Evolutionary conservation across 2,329 filamentous ascomycete genomes (phyloP), one percentile per base, ranked within the genome.

Genomic region (Elsinoe fawcettii): DNA sequence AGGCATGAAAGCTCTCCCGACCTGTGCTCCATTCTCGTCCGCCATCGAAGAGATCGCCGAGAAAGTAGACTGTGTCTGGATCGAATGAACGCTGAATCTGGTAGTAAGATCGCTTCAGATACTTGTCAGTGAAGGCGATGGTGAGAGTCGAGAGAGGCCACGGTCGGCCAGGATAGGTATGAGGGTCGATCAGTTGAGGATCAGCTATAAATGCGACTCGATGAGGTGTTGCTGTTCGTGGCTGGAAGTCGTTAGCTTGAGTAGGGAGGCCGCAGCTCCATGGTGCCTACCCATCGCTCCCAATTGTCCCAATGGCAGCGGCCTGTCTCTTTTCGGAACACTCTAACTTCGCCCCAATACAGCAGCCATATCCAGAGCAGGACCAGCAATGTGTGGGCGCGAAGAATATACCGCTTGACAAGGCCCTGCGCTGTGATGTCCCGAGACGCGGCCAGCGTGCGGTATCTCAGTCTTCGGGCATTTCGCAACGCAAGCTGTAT

Each of bases 31-130:
- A 99, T 75, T 99, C 93, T 63, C 93, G 82, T 7, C 93, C 93
- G 3, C 93, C 93, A 67, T 99, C 93, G 66, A 99, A 96, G 0
- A 99, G 75, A 68, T 99, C 93, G 6, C 93, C 93, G 0, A 99
- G 76, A 67, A 99, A 97, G 67, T 96, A 82, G 1, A 95, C 77
- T 14, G 88, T 91, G 68, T 96, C 90, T 0, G 93, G 93, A n/a
- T 82, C 81, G 12, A 97, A 77, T 16, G 82, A 75, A 16, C 80
- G 75, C 66, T 96, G 90, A 58, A 97, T 79, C 55, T 85, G 80
- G n/a, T 77, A 80, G 69, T 95, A 97, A 7, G 87, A 85, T 41
- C 91, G 84, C 39, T 85, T 84, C 62, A 99, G 81, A 72, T 96
- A 99, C 67, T 90, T 87, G 71, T 99, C 93, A 57, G 91, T 95